Percentiles rank a stretch among this genome's conserved stretches.
Conservation (phyloP, 371 early-diverging fungal genomes). For the Vavraia culicis region DNA sequence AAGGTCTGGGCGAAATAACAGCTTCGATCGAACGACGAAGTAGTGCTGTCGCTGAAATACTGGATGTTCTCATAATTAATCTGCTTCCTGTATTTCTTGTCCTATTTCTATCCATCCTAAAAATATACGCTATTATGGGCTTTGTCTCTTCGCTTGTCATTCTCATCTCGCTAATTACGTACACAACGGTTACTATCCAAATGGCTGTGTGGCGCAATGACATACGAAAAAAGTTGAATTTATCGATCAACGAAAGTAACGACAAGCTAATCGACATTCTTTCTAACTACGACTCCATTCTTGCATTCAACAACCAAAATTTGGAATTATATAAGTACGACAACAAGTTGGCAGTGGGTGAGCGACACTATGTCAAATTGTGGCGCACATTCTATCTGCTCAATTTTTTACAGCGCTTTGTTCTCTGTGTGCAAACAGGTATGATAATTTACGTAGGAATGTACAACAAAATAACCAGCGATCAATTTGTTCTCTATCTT, state of each 20-base stretch:
- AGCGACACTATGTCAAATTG: conserved; percentile 11
- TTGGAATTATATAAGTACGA: conserved; percentile 31
- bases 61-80: conserved; percentile 34
- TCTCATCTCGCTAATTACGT: conserved; percentile 13
- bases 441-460: conserved; percentile 21
- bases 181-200: conserved; percentile 25
- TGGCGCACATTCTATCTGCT: conserved; percentile 29
- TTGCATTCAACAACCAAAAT: conserved; percentile 19
- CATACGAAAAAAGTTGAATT: conserved; percentile 30
- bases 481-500: conserved; percentile 19
- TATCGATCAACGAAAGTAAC: conserved; percentile 13
- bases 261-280: conserved; percentile 30
- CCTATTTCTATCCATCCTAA: neutral
- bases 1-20: conserved; percentile 34
- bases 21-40: conserved; percentile 30
- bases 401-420: conserved; percentile 31
- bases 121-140: neutral
- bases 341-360: conserved; percentile 7
- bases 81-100: conserved; percentile 16
- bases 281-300: conserved; percentile 34
- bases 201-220: conserved; percentile 36
- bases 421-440: conserved; percentile 13
- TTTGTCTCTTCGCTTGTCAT: conserved; percentile 10
- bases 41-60: conserved; percentile 34
- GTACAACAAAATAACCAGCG: conserved; percentile 13